Evolutionary conservation across 148 eudicot species (phyloP).

Genomic region (Rhododendron kiyosumense): DNA sequence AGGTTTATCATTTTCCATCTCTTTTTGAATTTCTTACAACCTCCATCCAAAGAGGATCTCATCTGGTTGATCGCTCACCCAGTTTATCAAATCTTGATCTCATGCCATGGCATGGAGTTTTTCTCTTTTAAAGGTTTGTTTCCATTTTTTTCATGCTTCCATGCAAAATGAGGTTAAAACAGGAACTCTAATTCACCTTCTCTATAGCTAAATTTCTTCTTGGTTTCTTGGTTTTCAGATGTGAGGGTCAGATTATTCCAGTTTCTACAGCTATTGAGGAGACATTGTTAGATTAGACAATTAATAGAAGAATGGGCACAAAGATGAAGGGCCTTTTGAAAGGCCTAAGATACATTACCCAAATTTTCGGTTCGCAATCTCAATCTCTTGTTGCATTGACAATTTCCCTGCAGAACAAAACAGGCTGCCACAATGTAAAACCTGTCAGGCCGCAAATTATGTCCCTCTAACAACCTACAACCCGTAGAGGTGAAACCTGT

Average conservation of each 20-base stretch:
- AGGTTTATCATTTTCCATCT: neutral
- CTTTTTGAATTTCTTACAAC: neutral
- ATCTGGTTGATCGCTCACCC: neutral
- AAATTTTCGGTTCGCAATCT: slow-evolving; percentile 29
- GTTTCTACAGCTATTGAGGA: slow-evolving; percentile 6
- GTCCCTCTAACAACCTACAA: neutral
- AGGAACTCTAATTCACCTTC: neutral
- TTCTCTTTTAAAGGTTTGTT: neutral
- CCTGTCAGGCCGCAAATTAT: neutral
- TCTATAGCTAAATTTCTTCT: neutral
- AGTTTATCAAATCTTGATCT: neutral
- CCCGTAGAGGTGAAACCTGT: neutral
- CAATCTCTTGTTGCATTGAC: neutral
- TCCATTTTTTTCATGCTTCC: too few species aligned
- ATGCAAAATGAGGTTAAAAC: neutral
- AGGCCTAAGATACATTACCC: slow-evolving; percentile 46
- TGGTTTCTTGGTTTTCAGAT: neutral
- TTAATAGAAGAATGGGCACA: slow-evolving; percentile 9
- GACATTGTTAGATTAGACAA: neutral
- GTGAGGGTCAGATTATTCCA: neutral
- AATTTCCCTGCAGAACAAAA: neutral
- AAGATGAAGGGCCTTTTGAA: slow-evolving; percentile 53
- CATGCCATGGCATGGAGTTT: neutral
- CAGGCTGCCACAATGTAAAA: neutral
- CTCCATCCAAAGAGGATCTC: slow-evolving; percentile 4